Evolutionary conservation across 371 early-diverging fungal species (phyloP), one percentile per base, ranked within the genome.

Genomic region (Batkoa obscura): DNA sequence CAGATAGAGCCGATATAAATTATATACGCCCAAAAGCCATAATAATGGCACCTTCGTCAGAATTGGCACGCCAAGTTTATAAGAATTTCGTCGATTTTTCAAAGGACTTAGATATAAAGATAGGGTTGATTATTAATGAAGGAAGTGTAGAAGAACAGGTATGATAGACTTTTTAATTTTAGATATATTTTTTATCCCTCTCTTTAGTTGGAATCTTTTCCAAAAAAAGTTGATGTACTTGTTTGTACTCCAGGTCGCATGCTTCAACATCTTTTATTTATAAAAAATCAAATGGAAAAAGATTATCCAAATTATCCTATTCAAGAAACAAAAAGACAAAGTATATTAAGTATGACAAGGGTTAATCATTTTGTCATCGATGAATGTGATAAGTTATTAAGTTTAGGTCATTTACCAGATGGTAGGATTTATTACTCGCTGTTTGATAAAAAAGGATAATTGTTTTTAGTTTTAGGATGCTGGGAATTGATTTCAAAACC

Each of bases 381-480:
- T 48, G 56, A 56, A 35, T 43, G 43, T 15, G 56, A 56, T 48
- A 45, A 47, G 36, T 36, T 56, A 3, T 34, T 56, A 17, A 13
- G 13, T 17, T 23, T 56, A 10, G 56, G 56, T 8, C 38, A 35
- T 15, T 23, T 56, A 36, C 46, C 46, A 9, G 56, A 45, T 13
- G 47, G 47, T 46, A 31, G 4, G 4, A n/a, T n/a, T 3, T 10
- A 8, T 39, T 37, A 13, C 38, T 8, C 23, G n/a, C 31, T 23
- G 17, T 6, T 42, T 34, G 2, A 17, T 32, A 3, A 3, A 43
- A 37, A 1, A n/a, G 3, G 2, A 33, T 13, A 34, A 43, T 39
- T 55, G n/a, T 23, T 8, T 55, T 38, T 43, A 47, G 47, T 56
- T 45, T n/a, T 43, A 17, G 43, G 43, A 6, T 31, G 23, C 17